Conservation (phyloP, 108 stramenopile genomes). For the Epipyxis sp. region DNA sequence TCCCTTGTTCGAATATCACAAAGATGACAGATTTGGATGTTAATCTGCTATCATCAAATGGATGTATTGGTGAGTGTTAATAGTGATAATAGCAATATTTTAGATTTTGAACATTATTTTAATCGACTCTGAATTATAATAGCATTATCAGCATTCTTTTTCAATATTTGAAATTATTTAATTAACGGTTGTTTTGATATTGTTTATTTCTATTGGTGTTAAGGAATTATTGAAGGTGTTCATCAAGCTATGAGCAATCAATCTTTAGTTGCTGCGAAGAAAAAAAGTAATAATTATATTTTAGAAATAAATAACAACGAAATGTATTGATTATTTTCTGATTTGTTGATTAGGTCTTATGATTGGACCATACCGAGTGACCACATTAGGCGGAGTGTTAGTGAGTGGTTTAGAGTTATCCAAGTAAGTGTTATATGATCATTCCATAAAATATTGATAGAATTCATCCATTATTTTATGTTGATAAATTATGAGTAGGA, state of each 20-base stretch:
- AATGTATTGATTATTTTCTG: slow-evolving; percentile 67
- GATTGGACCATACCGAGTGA: slow-evolving; percentile 77
- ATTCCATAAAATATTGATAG: not conserved
- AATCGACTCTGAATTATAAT: too few relatives aligned
- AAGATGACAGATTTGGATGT: slow-evolving; percentile 58
- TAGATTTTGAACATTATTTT: too few relatives aligned
- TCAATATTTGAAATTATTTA: too few relatives aligned
- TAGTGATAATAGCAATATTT: too few relatives aligned
- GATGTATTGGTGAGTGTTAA: too few relatives aligned
- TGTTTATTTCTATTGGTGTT: slow-evolving; percentile 54
- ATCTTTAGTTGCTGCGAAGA: slow-evolving; percentile 34
- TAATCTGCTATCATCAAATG: slow-evolving; percentile 1
- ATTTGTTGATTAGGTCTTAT: slow-evolving; percentile 52
- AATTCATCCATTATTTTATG: not conserved
- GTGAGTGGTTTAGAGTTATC: slow-evolving; percentile 64
- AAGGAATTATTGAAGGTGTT: slow-evolving; percentile 83
- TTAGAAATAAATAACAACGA: not conserved
- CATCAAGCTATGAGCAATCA: slow-evolving; percentile 33
- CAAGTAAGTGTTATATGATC: not conserved
- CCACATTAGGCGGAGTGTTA: slow-evolving; percentile 76
- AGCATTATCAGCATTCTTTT: too few relatives aligned
- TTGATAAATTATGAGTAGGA: slow-evolving; percentile 41
- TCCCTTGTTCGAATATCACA: slow-evolving; percentile 80
- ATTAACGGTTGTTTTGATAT: not conserved
- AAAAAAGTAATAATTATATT: not conserved